Base-by-base conservation (phyloP, 2,329 filamentous ascomycete species). In the Diaporthe destruens region DNA sequence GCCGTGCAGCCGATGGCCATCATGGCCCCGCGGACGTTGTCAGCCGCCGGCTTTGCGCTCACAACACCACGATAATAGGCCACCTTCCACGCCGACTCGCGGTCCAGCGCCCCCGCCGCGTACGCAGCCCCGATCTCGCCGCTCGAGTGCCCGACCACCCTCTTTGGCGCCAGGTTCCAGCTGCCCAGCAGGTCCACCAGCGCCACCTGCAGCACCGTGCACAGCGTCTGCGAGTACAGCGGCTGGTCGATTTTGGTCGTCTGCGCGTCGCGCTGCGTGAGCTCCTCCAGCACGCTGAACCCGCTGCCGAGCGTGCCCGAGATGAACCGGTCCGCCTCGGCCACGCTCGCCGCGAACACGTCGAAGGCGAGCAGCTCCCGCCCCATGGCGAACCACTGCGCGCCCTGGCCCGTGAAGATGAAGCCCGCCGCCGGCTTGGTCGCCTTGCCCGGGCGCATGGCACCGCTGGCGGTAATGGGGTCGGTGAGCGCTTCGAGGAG, bases 171-270 rank as follows among this genome's bases (percentile, higher is more conserved):
- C 71, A 78, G 73, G 56, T 75, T 75, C 49, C 72, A 74, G 23
- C 53, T 54, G 12, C 25, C 34, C 39, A 83, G 75, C 1, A 81
- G 72, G 29, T 80, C 76, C 1, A 82, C 76, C 9, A 84, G 63
- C 14, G 71, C 80, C n/a, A 84, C 74, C 71, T 84, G 83, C 6
- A 84, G 42, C 3, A 81, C 81, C 9, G 80, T 82, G 71, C 79
- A 82, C 5, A 81, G 23, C 23, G 71, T 56, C 67, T 70, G 66
- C 29, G 77, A 78, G 65, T 81, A 75, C 42, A 77, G 74, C 0
- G 78, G 76, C 16, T 79, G 76, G 69, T 79, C 72, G 9, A 82
- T 65, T 9, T 71, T 74, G 16, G 78, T 77, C 0, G 68, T 72
- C 39, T 72, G 63, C 0, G 71, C 68, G 16, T 77, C 73, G 2